Evolutionary conservation across 345 rosid species (phyloP).

Genomic region (Turritis glabra): DNA sequence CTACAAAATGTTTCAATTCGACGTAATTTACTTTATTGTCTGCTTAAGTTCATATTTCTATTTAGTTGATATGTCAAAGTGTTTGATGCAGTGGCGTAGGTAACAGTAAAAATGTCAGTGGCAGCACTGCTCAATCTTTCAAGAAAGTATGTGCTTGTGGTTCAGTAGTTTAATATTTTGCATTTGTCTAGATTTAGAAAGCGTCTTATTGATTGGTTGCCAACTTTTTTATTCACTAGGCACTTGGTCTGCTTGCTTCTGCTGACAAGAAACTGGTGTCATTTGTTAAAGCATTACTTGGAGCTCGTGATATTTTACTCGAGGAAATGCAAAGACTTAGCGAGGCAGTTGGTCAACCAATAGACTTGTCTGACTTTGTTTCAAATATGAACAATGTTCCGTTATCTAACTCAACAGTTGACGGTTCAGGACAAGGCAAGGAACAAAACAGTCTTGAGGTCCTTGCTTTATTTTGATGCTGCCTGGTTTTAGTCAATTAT

Average conservation of each 20-base stretch:
- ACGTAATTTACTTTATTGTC: background rate
- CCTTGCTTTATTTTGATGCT: constrained; percentile 48
- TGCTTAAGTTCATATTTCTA: background rate
- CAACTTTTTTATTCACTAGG: constrained; percentile 49
- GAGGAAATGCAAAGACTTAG: constrained; percentile 69
- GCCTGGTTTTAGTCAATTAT: background rate
- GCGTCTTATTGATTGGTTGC: constrained; percentile 20
- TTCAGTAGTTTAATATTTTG: constrained; percentile 2
- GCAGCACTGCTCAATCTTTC: constrained; percentile 45
- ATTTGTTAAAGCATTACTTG: constrained; percentile 68
- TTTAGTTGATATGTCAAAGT: constrained; percentile 28
- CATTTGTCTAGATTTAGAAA: background rate
- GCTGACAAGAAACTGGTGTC: constrained; percentile 46
- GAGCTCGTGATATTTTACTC: constrained; percentile 62
- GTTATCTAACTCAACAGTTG: constrained; percentile 44
- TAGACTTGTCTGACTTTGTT: constrained; percentile 59
- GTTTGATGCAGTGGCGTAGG: constrained; percentile 51
- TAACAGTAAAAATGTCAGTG: constrained; percentile 42
- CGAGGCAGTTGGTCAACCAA: constrained; percentile 49
- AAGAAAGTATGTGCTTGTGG: constrained; percentile 53
- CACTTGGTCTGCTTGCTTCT: constrained; percentile 48
- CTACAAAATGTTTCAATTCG: constrained; percentile 20
- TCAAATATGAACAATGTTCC: constrained; percentile 52
- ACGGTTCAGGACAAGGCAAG: constrained; percentile 59
- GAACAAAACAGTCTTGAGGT: constrained; percentile 80